Base-by-base conservation (phyloP, 2,329 filamentous ascomycete genomes). In the Beauveria medogensis region DNA sequence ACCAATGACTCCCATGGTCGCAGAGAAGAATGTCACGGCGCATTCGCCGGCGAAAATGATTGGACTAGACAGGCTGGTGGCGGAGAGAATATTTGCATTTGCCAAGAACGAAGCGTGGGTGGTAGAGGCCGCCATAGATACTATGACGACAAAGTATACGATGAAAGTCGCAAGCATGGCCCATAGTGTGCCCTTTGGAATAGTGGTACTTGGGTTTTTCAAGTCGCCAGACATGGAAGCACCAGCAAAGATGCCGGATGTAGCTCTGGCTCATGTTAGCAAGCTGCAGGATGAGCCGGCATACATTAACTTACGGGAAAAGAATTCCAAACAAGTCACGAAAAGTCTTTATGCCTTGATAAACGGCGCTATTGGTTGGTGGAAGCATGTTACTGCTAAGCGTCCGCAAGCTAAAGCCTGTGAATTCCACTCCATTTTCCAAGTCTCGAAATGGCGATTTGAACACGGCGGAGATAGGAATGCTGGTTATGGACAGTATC, bases 191-290 rank as follows among this genome's bases (percentile, higher is more conserved):
- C 91, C 91, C 64, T 84, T 87, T 0, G 91, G 91, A 58, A 96
- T 96, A 1, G 90, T 84, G 71, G 87, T 90, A 78, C 90, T 93
- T 0, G 91, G 91, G 64, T 91, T 87, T 64, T 83, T 88, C 55
- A 96, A 74, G 70, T 96, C 91, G 20, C 91, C 91, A 8, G 91
- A 95, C 91, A 96, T 95, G 66, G 90, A 93, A 7, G 91, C 91
- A 20, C 92, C 92, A 62, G 85, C 81, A 70, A 84, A 82, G 64
- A 83, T 85, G 26, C 82, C 80, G 3, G 76, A 82, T 1, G 80
- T 83, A 24, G 80, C 79, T 43, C 74, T 76, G 16, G 22, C 4
- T 10, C 28, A 14, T 6, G 37, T 65, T 40, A 66, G 64, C 18
- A 7, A 5, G 8, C 9, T 76, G 66, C 71, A 80, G 81, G 67